Conservation (phyloP, 495 filamentous ascomycete species). For the Penicillium odoratum region DNA sequence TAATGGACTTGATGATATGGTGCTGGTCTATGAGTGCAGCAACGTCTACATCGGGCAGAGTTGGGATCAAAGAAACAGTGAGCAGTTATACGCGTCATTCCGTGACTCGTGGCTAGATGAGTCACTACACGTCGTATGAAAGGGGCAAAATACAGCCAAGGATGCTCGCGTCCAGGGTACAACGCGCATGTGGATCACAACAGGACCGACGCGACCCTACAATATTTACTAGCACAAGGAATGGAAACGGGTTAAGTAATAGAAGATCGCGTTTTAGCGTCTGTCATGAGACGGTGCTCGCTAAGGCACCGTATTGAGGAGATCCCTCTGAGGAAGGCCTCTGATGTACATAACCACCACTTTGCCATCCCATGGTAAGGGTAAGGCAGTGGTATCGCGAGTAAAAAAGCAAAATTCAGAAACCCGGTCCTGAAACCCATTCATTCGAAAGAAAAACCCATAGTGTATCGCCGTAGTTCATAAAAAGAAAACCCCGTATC, state of each 20-base stretch:
- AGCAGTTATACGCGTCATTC: neutral
- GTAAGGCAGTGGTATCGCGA: conserved; percentile 36
- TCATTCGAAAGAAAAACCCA: conserved; percentile 49
- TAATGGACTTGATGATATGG: neutral
- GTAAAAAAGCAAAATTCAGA: conserved; percentile 34
- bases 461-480: conserved; percentile 51
- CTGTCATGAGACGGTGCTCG: conserved; percentile 43
- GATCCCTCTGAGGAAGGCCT: conserved; percentile 12
- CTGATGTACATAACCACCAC: conserved; percentile 51
- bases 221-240: neutral
- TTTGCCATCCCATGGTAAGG: conserved; percentile 35
- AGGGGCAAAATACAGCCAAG: too few species aligned
- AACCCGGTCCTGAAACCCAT: conserved; percentile 46
- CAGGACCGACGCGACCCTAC: neutral
- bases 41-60: neutral
- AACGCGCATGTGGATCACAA: neutral
- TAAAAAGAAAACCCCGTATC: conserved; percentile 51
- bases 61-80: neutral
- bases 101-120: neutral
- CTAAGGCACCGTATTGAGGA: conserved; percentile 33
- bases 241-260: conserved; percentile 24
- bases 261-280: conserved; percentile 39
- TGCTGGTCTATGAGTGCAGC: neutral
- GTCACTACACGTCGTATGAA: too few species aligned
- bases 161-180: neutral